These are phyloP conservation scores for Nannochloris sp. DNA, from an alignment of 139 green algal genomes.

Conservation along the genomic window DNA sequence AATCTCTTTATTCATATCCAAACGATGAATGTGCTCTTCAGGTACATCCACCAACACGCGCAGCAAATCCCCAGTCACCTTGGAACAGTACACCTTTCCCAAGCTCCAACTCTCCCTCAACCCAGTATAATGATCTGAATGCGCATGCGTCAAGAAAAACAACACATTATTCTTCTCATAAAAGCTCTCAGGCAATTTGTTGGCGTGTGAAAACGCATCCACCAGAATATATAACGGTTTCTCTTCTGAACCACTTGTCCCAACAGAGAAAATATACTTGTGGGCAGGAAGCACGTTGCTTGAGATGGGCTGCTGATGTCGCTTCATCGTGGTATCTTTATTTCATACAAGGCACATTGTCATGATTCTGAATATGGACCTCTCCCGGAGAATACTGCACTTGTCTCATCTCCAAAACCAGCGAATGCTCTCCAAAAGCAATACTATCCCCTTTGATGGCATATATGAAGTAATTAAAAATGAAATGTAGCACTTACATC, in stretches of 20 bases:
- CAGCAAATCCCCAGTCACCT: slow-evolving; percentile 50
- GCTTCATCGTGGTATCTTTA: no score
- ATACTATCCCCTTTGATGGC: no score
- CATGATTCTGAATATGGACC: no score
- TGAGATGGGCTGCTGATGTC: no score
- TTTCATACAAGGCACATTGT: no score
- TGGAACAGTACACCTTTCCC: slow-evolving; percentile 72
- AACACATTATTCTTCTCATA: slow-evolving; percentile 4
- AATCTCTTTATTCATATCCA: slow-evolving; percentile 36
- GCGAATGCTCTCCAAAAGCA: no score
- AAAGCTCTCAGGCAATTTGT: not conserved
- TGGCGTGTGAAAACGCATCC: slow-evolving; percentile 35
- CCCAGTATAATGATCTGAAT: slow-evolving; percentile 78
- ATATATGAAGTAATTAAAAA: no score
- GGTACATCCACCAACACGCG: slow-evolving; percentile 41
- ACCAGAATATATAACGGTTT: slow-evolving; percentile 28
- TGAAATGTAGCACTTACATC: no score
- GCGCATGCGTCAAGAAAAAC: slow-evolving; percentile 60
- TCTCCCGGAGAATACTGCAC: no score
- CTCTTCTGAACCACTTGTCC: not conserved
- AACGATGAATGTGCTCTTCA: slow-evolving; percentile 19
- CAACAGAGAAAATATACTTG: no score
- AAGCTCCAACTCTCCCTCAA: slow-evolving; percentile 53
- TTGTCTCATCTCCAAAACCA: no score
- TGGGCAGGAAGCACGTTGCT: no score